Evolutionary conservation across 768 basidiomycete genomes (phyloP).

Genomic region (Butyriboletus loyo): DNA sequence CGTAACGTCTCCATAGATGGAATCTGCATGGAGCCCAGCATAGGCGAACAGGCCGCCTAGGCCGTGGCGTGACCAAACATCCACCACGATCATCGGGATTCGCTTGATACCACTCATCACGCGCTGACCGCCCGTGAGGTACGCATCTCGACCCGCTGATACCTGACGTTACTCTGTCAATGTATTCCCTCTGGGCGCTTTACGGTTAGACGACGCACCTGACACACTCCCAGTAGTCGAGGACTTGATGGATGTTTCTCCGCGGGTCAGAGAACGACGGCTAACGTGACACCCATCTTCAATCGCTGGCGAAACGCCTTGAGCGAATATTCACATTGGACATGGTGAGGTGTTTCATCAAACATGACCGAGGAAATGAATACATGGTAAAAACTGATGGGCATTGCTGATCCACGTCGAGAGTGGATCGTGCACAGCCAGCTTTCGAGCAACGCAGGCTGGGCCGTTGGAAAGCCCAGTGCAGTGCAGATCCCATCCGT

Average conservation of each 20-base stretch:
- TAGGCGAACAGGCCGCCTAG: conserved; percentile 4
- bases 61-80: conserved; percentile 14
- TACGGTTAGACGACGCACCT: too few relatives aligned
- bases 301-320: not conserved
- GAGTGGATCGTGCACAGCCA: not conserved
- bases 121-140: not conserved
- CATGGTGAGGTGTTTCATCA: not conserved
- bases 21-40: not conserved
- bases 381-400: not conserved
- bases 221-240: not conserved
- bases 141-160: not conserved
- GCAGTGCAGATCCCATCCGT: not conserved
- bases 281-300: not conserved
- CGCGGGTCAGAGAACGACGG: not conserved
- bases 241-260: not conserved
- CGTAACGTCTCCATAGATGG: conserved; percentile 6
- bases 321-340: not conserved
- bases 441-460: not conserved
- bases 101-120: not conserved
- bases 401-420: not conserved
- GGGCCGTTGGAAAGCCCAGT: too few relatives aligned
- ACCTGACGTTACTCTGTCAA: not conserved
- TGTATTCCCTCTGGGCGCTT: not conserved
- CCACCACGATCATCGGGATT: conserved; percentile 10
- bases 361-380: not conserved